Evolutionary conservation across 495 filamentous ascomycete species (phyloP).

Genomic region (Ramalina intermedia): DNA sequence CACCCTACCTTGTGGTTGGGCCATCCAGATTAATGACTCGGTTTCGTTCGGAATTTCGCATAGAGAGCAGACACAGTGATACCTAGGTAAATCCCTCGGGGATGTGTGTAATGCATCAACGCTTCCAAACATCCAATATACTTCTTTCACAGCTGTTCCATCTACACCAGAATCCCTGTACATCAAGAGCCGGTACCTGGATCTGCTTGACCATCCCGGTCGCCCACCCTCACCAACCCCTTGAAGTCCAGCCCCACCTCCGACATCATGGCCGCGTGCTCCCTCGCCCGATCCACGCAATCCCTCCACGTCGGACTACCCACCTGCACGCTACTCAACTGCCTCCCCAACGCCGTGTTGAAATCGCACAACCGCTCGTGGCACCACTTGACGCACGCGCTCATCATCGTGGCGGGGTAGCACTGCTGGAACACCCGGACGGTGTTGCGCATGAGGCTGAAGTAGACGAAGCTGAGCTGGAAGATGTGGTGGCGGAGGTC

Average conservation of each 20-base stretch:
- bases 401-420: conserved; percentile 75
- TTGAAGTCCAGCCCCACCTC: conserved; percentile 88
- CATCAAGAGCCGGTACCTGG: too few species aligned
- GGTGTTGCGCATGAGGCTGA: conserved; percentile 84
- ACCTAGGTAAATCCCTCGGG: too few species aligned
- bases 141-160: too few species aligned
- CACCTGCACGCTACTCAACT: conserved; percentile 65
- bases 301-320: conserved; percentile 58
- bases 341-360: conserved; percentile 64
- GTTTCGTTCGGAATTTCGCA: too few species aligned
- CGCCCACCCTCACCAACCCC: conserved; percentile 40
- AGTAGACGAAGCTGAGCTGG: conserved; percentile 92
- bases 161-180: too few species aligned
- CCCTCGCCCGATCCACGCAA: conserved; percentile 68
- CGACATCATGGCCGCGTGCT: conserved; percentile 62
- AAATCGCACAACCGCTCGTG: conserved; percentile 85
- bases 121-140: too few species aligned
- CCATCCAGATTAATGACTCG: too few species aligned
- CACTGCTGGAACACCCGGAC: conserved; percentile 76
- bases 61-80: too few species aligned
- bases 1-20: too few species aligned
- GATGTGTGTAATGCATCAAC: too few species aligned
- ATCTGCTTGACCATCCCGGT: conserved; percentile 9
- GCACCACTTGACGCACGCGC: conserved; percentile 89
- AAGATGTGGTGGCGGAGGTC: conserved; percentile 84